Evolutionary conservation across 2,329 filamentous ascomycete species (phyloP).

Genomic region (Colletotrichum sp.): DNA sequence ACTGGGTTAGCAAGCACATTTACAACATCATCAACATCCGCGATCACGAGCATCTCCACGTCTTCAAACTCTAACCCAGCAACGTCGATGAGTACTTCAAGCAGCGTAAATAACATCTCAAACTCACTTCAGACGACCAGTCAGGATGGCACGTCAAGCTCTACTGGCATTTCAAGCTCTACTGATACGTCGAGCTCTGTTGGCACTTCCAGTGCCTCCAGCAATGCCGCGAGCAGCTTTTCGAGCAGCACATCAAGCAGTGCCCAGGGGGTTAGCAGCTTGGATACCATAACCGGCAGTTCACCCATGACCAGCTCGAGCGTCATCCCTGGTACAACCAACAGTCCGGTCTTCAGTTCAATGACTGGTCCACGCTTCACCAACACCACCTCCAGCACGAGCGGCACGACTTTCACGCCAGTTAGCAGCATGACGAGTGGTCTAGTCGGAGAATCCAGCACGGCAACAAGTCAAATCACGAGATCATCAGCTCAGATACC

Average conservation of each 20-base stretch:
- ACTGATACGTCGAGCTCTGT: neutral
- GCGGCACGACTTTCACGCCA: neutral
- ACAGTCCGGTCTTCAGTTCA: rapidly evolving
- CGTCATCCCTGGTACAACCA: neutral
- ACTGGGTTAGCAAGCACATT: neutral
- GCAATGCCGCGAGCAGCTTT: neutral
- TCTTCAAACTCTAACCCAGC: neutral
- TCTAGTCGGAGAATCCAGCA: neutral
- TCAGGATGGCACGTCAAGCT: neutral
- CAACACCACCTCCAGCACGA: neutral
- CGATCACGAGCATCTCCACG: neutral
- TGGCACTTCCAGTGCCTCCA: neutral
- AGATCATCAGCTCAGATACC: neutral
- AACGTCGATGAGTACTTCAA: neutral
- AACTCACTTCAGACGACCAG: neutral
- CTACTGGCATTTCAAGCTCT: neutral
- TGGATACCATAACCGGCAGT: neutral
- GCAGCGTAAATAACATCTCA: rapidly evolving
- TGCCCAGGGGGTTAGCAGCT: rapidly evolving
- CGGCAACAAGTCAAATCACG: neutral
- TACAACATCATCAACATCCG: neutral
- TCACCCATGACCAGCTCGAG: neutral
- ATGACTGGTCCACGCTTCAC: neutral
- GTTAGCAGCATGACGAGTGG: neutral
- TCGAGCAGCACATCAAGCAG: neutral